Percentiles rank a stretch among this genome's conserved stretches.
Conservation (phyloP, 2,329 filamentous ascomycete species). For the Alternaria brassicae region DNA sequence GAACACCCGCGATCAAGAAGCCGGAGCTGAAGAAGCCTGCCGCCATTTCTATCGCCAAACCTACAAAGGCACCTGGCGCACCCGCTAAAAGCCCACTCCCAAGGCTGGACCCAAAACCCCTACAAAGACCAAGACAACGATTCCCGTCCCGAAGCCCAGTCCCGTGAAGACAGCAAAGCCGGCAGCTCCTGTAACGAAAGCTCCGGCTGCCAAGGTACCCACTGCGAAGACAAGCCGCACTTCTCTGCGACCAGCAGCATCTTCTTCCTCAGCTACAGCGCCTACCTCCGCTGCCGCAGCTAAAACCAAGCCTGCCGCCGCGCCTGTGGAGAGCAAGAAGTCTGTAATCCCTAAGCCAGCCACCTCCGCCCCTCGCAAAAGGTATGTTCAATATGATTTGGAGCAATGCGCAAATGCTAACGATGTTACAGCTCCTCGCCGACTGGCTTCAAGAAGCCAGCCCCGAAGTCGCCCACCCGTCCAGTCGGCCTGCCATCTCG, state of each 20-base stretch:
- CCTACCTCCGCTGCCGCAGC: conserved; percentile 32
- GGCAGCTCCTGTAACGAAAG: conserved; percentile 13
- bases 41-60: conserved; percentile 43
- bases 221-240: conserved; percentile 38
- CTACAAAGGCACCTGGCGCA: conserved; percentile 26
- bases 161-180: conserved; percentile 27
- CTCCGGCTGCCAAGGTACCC: conserved; percentile 15
- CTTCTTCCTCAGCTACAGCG: conserved; percentile 27
- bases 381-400: conserved; percentile 12
- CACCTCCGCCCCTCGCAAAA: conserved; percentile 17
- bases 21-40: conserved; percentile 41
- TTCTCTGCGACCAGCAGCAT: conserved; percentile 36
- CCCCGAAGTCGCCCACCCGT: conserved; percentile 69
- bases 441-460: conserved; percentile 48
- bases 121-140: conserved; percentile 32
- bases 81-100: conserved; percentile 45
- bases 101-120: conserved; percentile 42
- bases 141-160: conserved; percentile 31
- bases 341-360: conserved; percentile 20
- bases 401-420: conserved; percentile 10
- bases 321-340: conserved; percentile 22
- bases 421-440: conserved; percentile 28
- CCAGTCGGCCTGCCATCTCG: conserved; percentile 71
- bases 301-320: conserved; percentile 17
- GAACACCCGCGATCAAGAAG: conserved; percentile 13